Evolutionary conservation across 177 flowering plant genomes (phyloP).

Genomic region (Vitis hybrid): DNA sequence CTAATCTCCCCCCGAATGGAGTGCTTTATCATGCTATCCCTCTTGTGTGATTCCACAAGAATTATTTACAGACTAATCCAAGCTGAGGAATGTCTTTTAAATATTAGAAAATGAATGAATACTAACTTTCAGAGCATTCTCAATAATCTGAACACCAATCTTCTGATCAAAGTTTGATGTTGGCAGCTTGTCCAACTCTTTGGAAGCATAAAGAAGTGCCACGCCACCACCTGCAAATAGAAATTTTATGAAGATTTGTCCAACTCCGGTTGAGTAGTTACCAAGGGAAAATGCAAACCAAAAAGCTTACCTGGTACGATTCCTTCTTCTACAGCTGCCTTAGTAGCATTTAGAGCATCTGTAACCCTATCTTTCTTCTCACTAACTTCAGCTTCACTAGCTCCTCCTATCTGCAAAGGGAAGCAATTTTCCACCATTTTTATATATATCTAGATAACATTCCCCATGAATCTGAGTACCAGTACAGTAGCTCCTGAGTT

Average conservation of each 20-base stretch:
- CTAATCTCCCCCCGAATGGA: background rate
- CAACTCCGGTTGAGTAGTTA: too few relatives aligned
- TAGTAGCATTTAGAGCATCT: conserved; percentile 96
- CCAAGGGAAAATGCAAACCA: background rate
- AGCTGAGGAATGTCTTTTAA: background rate
- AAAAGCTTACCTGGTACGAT: conserved; percentile 76
- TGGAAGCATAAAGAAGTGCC: conserved; percentile 94
- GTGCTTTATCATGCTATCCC: background rate
- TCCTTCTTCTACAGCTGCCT: conserved; percentile 99
- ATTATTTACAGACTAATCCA: background rate
- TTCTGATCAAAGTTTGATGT: conserved; percentile 98
- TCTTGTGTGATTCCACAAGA: background rate
- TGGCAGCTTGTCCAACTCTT: conserved; percentile 76
- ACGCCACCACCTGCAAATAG: conserved; percentile 88
- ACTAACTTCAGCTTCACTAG: conserved; percentile 96
- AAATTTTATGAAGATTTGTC: background rate
- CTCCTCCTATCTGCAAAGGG: conserved; percentile 89
- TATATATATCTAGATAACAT: background rate
- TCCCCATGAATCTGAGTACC: too few relatives aligned
- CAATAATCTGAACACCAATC: conserved; percentile 96
- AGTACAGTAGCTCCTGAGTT: too few relatives aligned
- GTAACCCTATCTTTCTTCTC: conserved; percentile 97
- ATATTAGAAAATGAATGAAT: background rate
- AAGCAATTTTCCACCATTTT: background rate
- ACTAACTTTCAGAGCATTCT: conserved; percentile 86